phyloP scores from a whole-genome alignment of 1,139 yeast genomes.

The Blastobotrys capitulatus region DNA sequence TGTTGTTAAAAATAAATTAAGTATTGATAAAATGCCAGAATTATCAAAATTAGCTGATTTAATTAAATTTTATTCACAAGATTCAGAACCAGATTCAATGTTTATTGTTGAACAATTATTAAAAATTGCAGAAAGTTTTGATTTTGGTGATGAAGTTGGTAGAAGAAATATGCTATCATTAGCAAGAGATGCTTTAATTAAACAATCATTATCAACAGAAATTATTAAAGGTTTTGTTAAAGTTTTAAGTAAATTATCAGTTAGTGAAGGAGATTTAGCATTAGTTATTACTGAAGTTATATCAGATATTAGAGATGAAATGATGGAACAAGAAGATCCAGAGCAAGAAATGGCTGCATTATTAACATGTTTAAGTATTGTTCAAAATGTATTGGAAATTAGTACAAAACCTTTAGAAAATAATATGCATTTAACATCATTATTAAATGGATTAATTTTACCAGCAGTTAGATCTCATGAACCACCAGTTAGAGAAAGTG shows the following conservation, averaged over 20 bases:
- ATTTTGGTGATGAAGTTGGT: slow-evolving; percentile 88
- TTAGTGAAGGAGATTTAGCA: slow-evolving; percentile 77
- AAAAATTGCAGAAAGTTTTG: slow-evolving; percentile 63
- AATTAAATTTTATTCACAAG: slow-evolving; percentile 47
- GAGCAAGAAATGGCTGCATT: slow-evolving; percentile 36
- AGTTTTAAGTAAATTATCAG: slow-evolving; percentile 65
- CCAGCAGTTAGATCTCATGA: slow-evolving; percentile 70
- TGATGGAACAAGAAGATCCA: slow-evolving; percentile 37
- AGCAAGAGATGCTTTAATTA: slow-evolving; percentile 42
- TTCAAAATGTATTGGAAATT: slow-evolving; percentile 66
- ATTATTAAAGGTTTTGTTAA: slow-evolving; percentile 54
- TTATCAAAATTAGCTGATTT: slow-evolving; percentile 63
- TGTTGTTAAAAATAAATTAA: slow-evolving; percentile 49
- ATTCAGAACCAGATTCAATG: slow-evolving; percentile 51
- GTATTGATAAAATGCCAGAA: slow-evolving; percentile 71
- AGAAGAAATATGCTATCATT: slow-evolving; percentile 74
- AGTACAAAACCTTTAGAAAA: slow-evolving; percentile 60
- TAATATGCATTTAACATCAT: slow-evolving; percentile 63
- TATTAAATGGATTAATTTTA: slow-evolving; percentile 71
- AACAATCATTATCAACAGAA: slow-evolving; percentile 43
- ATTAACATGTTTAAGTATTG: slow-evolving; percentile 61
- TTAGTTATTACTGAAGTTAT: slow-evolving; percentile 82
- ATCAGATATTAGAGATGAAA: slow-evolving; percentile 69
- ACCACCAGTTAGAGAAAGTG: slow-evolving; percentile 57
- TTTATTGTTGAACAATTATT: slow-evolving; percentile 74